Evolutionary conservation across 2,329 filamentous ascomycete genomes (phyloP).

Genomic region (Fusarium sp.): DNA sequence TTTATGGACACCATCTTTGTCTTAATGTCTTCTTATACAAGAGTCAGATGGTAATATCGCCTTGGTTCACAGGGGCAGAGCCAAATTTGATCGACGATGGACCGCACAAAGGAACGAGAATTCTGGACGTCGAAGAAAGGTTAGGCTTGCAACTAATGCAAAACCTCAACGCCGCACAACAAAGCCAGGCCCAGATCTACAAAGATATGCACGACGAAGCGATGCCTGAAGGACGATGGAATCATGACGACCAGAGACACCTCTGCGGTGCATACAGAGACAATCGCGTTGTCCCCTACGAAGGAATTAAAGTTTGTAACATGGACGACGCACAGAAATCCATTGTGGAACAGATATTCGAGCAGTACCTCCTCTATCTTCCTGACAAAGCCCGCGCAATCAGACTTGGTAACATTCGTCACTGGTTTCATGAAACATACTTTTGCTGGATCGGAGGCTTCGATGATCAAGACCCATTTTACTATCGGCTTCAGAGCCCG

Average conservation of each 20-base stretch:
- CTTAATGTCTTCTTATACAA: constrained; percentile 75
- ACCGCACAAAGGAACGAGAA: constrained; percentile 70
- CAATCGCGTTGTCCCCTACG: constrained; percentile 79
- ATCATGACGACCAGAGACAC: constrained; percentile 82
- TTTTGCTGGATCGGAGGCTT: constrained; percentile 83
- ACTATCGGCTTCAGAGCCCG: constrained; percentile 80
- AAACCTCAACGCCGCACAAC: constrained; percentile 66
- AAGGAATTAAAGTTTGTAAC: constrained; percentile 69
- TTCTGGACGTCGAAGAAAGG: constrained; percentile 72
- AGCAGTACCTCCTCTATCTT: constrained; percentile 74
- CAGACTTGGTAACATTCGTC: constrained; percentile 45
- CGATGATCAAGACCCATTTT: constrained; percentile 69
- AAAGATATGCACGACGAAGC: constrained; percentile 59
- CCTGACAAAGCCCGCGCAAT: constrained; percentile 62
- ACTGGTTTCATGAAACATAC: constrained; percentile 75
- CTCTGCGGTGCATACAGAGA: constrained; percentile 82
- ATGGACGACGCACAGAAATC: not conserved
- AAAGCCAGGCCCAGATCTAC: not conserved
- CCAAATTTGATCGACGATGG: constrained; percentile 78
- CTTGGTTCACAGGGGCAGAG: constrained; percentile 84
- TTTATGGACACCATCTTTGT: constrained; percentile 84
- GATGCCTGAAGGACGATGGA: constrained; percentile 79
- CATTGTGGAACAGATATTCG: not conserved
- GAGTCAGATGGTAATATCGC: constrained; percentile 74
- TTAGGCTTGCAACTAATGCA: constrained; percentile 75